A percentile compares a stretch with the other conserved stretches of the same genome.
Conservation (phyloP, 371 early-diverging fungal species). For the Choanephora cucurbitarum region DNA sequence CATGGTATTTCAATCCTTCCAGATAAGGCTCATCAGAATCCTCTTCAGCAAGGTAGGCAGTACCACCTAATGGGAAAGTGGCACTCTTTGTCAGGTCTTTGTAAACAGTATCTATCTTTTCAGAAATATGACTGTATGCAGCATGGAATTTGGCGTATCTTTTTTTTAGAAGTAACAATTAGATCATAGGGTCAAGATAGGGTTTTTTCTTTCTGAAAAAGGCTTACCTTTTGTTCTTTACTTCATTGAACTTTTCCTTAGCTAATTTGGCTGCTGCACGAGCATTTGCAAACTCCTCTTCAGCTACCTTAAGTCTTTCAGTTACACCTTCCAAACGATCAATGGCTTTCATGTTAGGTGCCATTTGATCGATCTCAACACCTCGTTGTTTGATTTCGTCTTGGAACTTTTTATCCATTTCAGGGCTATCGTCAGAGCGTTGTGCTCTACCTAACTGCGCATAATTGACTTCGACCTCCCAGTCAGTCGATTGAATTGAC, state of each 20-base stretch:
- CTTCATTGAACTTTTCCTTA: conserved; percentile 75
- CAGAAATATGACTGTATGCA: conserved; percentile 92
- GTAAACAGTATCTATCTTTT: conserved; percentile 92
- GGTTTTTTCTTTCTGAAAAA: too few relatives aligned
- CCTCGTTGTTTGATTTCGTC: conserved; percentile 66
- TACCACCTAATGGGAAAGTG: conserved; percentile 89
- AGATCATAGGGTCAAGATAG: too few relatives aligned
- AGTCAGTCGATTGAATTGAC: conserved; percentile 47
- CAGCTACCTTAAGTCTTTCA: conserved; percentile 74
- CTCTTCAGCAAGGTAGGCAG: conserved; percentile 94
- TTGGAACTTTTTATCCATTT: conserved; percentile 69
- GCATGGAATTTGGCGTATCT: conserved; percentile 80
- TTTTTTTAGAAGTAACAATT: not conserved
- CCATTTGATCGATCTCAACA: conserved; percentile 82
- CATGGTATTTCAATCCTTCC: conserved; percentile 95
- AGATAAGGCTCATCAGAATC: conserved; percentile 95
- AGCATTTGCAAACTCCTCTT: conserved; percentile 79
- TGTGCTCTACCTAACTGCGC: conserved; percentile 52
- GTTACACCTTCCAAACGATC: conserved; percentile 86
- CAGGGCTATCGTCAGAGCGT: conserved; percentile 49
- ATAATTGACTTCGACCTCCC: conserved; percentile 66
- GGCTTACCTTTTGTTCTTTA: conserved; percentile 86
- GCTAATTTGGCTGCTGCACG: conserved; percentile 77
- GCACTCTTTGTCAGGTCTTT: conserved; percentile 87
- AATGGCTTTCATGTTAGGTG: conserved; percentile 87